Conservation (phyloP, 345 rosid species). For the Citrus hindsii region DNA sequence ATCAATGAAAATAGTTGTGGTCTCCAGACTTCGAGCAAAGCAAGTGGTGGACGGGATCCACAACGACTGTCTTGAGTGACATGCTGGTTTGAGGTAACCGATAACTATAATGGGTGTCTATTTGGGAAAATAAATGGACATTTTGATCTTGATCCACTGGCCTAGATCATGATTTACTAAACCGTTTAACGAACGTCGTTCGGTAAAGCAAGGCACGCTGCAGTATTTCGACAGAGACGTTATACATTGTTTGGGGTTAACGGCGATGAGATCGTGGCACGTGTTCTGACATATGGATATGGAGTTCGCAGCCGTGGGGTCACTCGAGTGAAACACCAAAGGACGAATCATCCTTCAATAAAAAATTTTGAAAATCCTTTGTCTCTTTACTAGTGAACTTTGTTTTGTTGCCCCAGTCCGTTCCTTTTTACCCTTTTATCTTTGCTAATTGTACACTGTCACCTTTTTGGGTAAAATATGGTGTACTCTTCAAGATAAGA, state of each 20-base stretch:
- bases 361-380: no score
- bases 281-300: background rate
- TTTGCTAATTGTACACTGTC: background rate
- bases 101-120: background rate
- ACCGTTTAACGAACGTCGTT: constrained; percentile 4
- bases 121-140: background rate
- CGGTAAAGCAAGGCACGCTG: constrained; percentile 2
- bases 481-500: background rate
- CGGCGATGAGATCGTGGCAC: background rate
- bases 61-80: background rate
- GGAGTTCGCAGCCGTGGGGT: background rate
- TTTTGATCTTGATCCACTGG: background rate
- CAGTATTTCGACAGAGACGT: background rate
- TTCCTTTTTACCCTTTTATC: background rate
- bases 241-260: background rate
- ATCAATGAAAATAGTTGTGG: no score
- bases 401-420: background rate
- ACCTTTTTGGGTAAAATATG: background rate
- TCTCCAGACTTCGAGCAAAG: background rate
- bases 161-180: background rate
- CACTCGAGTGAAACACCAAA: background rate
- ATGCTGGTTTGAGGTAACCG: background rate
- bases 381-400: background rate
- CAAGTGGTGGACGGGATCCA: constrained; percentile 1
- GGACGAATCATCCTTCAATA: background rate